Percentiles rank a stretch among this genome's conserved stretches.
phyloP scores from a whole-genome alignment of 2,329 filamentous ascomycete species.

The Leptosphaerulina australis region DNA sequence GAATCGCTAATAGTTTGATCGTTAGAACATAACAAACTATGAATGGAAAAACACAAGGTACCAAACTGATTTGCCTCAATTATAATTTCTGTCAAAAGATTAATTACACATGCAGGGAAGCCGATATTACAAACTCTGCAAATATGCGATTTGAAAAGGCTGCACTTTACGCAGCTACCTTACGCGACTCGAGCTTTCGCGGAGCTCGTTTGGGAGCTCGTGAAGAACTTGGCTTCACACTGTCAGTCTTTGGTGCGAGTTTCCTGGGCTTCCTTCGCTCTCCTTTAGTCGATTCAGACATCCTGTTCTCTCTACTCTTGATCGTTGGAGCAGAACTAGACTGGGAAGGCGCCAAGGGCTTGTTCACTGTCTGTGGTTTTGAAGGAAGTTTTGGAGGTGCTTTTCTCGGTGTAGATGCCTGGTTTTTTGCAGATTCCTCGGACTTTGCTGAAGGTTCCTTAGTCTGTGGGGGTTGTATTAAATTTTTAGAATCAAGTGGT shows the following conservation, averaged over 20 bases:
- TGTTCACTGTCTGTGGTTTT: slow-evolving; percentile 19
- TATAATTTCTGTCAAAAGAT: no score
- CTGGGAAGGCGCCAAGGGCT: slow-evolving; percentile 13
- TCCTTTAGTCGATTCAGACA: slow-evolving; percentile 12
- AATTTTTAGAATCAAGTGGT: not conserved
- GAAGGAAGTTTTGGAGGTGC: slow-evolving; percentile 16
- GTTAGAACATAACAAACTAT: no score
- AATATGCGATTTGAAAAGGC: not conserved
- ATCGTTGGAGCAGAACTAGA: slow-evolving; percentile 14
- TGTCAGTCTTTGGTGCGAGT: slow-evolving; percentile 23
- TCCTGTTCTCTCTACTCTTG: slow-evolving; percentile 26
- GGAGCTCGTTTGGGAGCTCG: slow-evolving; percentile 29
- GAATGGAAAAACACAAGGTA: no score
- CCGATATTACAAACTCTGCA: no score
- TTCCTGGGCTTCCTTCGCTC: slow-evolving; percentile 37
- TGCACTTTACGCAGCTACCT: slow-evolving; percentile 18
- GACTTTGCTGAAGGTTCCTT: not conserved
- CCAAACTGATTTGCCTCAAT: no score
- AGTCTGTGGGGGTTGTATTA: not conserved
- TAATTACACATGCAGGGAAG: no score
- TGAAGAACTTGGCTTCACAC: slow-evolving; percentile 8
- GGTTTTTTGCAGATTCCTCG: no score
- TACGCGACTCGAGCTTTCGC: slow-evolving; percentile 34
- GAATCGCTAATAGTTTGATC: no score
- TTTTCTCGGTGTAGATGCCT: slow-evolving; percentile 6